phyloP scores from a whole-genome alignment of 768 basidiomycete species.

The Serendipita vermifera region DNA sequence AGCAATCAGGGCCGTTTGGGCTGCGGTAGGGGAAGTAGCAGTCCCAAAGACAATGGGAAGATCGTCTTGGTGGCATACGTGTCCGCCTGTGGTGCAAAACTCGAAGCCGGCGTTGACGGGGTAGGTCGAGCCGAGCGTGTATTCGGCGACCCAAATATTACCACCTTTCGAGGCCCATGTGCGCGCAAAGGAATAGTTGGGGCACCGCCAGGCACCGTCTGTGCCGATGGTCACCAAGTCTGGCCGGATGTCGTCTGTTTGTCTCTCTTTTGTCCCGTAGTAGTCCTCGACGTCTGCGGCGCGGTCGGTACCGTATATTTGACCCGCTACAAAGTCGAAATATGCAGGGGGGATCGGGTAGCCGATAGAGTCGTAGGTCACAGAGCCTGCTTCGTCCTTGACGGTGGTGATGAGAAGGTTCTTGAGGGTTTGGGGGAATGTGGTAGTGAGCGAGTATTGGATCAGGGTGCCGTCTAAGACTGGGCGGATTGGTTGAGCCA shows the following conservation, averaged over 20 bases:
- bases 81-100: slow-evolving; percentile 42
- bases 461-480: slow-evolving; percentile 57
- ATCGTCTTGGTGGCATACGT: slow-evolving; percentile 60
- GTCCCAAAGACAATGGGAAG: slow-evolving; percentile 34
- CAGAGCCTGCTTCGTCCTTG: slow-evolving; percentile 54
- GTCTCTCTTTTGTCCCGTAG: neutral
- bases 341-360: slow-evolving; percentile 26
- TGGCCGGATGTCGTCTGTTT: slow-evolving; percentile 37
- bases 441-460: slow-evolving; percentile 50
- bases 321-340: slow-evolving; percentile 30
- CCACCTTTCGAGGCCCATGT: slow-evolving; percentile 55
- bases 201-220: slow-evolving; percentile 57
- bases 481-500: slow-evolving; percentile 48
- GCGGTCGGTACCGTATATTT: slow-evolving; percentile 36
- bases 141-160: slow-evolving; percentile 52
- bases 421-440: slow-evolving; percentile 49
- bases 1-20: slow-evolving; percentile 44
- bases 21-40: slow-evolving; percentile 37
- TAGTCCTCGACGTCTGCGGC: slow-evolving; percentile 33
- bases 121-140: slow-evolving; percentile 55
- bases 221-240: slow-evolving; percentile 48
- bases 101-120: slow-evolving; percentile 45
- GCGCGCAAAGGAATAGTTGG: slow-evolving; percentile 57
- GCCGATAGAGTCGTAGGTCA: slow-evolving; percentile 28
- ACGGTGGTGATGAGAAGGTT: slow-evolving; percentile 61